Percentiles rank a stretch among this genome's conserved stretches.
phyloP scores from a whole-genome alignment of 2,329 filamentous ascomycete genomes.

The Penicillium digitatum region DNA sequence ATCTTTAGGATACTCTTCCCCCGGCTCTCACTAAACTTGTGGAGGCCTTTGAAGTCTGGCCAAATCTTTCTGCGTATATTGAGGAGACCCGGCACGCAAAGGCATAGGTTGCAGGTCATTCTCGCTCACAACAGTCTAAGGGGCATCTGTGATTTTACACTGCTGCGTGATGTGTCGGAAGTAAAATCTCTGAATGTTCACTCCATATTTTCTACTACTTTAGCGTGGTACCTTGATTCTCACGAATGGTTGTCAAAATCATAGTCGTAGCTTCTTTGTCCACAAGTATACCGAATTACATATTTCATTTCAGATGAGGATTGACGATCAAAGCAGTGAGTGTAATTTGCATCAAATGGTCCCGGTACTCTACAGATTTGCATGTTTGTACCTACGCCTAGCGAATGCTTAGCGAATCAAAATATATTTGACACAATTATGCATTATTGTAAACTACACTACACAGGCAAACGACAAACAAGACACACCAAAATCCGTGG shows the following conservation, averaged over 20 bases:
- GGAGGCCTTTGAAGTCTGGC: conserved; percentile 13
- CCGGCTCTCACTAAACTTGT: conserved; percentile 12
- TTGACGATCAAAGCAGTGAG: too few relatives aligned
- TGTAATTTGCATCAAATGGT: too few relatives aligned
- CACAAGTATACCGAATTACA: too few relatives aligned
- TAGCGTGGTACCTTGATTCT: too few relatives aligned
- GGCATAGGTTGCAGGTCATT: background rate
- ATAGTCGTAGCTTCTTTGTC: too few relatives aligned
- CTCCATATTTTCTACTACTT: background rate
- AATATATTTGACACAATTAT: conserved; percentile 12
- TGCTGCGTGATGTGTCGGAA: background rate
- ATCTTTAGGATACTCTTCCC: conserved; percentile 11
- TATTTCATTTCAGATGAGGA: too few relatives aligned
- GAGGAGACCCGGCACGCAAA: background rate
- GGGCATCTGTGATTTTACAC: background rate
- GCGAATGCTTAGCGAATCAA: background rate
- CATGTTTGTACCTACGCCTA: background rate
- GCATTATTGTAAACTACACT: conserved; percentile 21
- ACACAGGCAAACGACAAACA: conserved; percentile 8
- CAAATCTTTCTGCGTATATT: conserved; percentile 13
- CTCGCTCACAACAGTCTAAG: background rate
- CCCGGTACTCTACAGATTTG: background rate
- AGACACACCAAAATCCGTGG: conserved; percentile 3
- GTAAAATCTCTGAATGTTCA: background rate
- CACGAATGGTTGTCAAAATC: too few relatives aligned